Conservation (phyloP, 2,329 filamentous ascomycete genomes). For the Cladosporium velox region DNA sequence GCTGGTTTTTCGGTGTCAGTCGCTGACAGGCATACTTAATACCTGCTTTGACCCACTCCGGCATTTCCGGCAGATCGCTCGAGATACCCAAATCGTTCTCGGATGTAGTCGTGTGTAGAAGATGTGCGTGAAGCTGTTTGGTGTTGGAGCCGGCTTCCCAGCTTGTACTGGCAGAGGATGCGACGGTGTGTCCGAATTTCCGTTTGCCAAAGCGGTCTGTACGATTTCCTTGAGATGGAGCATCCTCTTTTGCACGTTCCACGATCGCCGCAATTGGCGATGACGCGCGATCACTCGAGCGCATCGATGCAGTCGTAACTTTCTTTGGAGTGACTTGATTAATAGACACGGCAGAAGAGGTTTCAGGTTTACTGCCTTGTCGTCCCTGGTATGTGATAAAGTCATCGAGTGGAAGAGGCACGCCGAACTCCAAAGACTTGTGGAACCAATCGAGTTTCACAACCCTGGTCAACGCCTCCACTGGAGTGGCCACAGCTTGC, state of each 20-base stretch:
- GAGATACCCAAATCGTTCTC: slow-evolving; percentile 65
- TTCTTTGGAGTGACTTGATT: not conserved
- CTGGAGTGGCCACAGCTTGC: not conserved
- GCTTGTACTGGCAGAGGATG: slow-evolving; percentile 26
- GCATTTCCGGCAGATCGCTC: slow-evolving; percentile 62
- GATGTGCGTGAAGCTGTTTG: slow-evolving; percentile 41
- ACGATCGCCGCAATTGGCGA: slow-evolving; percentile 39
- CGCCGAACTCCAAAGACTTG: slow-evolving; percentile 47
- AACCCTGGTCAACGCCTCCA: slow-evolving; percentile 44
- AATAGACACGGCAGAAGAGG: not conserved
- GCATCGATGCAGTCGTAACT: not conserved
- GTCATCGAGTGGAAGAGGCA: slow-evolving; percentile 48
- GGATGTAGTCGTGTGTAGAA: slow-evolving; percentile 72
- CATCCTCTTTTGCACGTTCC: slow-evolving; percentile 53
- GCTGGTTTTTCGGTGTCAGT: slow-evolving; percentile 66
- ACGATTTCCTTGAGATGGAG: slow-evolving; percentile 22
- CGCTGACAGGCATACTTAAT: slow-evolving; percentile 79
- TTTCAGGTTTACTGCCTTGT: slow-evolving; percentile 27
- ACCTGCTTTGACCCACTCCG: slow-evolving; percentile 66
- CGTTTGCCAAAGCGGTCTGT: slow-evolving; percentile 32
- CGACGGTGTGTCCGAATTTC: slow-evolving; percentile 27
- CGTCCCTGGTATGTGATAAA: slow-evolving; percentile 56
- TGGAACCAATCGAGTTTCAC: slow-evolving; percentile 58
- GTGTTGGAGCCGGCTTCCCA: slow-evolving; percentile 37
- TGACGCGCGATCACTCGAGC: not conserved